Conservation (phyloP, 805 yeast genomes). For the Saccharomycopsis guyanensis region DNA sequence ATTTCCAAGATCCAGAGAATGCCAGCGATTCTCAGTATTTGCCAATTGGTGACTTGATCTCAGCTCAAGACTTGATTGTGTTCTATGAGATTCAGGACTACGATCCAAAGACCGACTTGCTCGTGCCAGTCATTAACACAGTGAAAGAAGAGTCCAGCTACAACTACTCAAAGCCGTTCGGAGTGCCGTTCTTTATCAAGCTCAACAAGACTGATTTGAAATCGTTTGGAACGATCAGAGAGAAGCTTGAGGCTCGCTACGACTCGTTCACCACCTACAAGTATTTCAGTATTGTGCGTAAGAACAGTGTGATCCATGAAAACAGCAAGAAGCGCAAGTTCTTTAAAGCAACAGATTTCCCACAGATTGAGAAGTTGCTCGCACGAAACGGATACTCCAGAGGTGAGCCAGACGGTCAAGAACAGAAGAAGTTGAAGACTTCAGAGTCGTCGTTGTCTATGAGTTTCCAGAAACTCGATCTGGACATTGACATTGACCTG, state of each 20-base stretch:
- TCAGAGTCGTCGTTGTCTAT: not conserved
- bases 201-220: conserved; percentile 43
- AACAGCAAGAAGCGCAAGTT: conserved; percentile 18
- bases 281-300: conserved; percentile 27
- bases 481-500: not conserved
- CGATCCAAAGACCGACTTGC: conserved; percentile 36
- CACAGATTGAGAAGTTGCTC: conserved; percentile 12
- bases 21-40: conserved; percentile 41
- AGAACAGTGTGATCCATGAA: conserved; percentile 1
- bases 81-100: conserved; percentile 47
- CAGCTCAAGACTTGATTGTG: conserved; percentile 52
- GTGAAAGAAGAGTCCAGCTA: conserved; percentile 26
- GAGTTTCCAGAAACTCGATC: not conserved
- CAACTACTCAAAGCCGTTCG: conserved; percentile 46
- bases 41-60: conserved; percentile 62
- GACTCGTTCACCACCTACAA: conserved; percentile 40
- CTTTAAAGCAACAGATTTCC: conserved; percentile 23
- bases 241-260: conserved; percentile 45
- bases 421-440: conserved; percentile 3
- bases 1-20: conserved; percentile 56
- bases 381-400: conserved; percentile 8
- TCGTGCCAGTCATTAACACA: conserved; percentile 56
- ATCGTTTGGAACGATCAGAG: conserved; percentile 51
- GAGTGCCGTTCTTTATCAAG: conserved; percentile 68
- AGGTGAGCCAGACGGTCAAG: not conserved